These are phyloP conservation scores for Nicotiana rustica DNA, from an alignment of 305 asterid species.

Conservation along the genomic window DNA sequence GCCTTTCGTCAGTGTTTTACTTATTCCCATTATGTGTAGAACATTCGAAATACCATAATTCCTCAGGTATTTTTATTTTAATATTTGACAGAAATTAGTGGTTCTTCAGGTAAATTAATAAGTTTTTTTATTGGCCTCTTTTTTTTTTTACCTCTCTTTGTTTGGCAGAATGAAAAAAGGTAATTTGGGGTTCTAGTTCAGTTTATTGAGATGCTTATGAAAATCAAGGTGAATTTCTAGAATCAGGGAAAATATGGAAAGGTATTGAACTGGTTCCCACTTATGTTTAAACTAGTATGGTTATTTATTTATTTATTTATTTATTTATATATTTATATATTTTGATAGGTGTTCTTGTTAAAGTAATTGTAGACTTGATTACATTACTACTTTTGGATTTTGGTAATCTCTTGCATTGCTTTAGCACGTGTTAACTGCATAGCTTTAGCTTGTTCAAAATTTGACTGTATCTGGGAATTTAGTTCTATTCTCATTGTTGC, in stretches of 20 bases:
- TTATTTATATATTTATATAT: background rate
- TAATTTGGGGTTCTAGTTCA: background rate
- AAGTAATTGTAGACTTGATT: background rate
- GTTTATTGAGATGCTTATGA: background rate
- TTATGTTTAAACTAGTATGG: background rate
- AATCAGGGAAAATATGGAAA: background rate
- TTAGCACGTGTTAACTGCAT: background rate
- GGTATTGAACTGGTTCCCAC: background rate
- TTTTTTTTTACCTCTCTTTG: background rate
- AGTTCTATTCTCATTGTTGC: background rate
- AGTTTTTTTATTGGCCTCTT: no score
- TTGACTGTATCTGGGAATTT: background rate
- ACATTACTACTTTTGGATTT: background rate
- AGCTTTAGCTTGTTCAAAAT: background rate
- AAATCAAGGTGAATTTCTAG: background rate
- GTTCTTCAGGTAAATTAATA: background rate
- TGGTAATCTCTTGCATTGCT: background rate
- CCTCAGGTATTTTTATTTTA: background rate
- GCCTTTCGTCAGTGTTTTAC: no score
- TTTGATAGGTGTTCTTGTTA: background rate
- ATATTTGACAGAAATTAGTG: background rate
- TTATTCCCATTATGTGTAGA: no score
- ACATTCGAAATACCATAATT: background rate
- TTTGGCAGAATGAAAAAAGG: background rate
- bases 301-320: background rate